Conservation (phyloP, 2,329 filamentous ascomycete genomes). For the Cercospora berteroae region DNA sequence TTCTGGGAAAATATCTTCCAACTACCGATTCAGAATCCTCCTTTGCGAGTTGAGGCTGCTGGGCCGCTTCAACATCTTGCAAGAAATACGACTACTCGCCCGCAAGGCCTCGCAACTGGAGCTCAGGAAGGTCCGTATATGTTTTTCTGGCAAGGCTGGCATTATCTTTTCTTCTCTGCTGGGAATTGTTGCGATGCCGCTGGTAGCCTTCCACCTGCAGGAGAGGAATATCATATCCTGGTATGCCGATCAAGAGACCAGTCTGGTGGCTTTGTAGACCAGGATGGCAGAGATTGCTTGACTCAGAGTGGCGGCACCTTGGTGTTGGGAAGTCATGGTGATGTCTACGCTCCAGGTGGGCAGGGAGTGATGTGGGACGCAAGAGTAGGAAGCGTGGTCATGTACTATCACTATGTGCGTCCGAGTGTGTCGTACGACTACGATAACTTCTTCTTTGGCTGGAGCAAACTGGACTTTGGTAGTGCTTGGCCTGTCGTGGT, state of each 20-base stretch:
- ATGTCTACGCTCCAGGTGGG: constrained; percentile 63
- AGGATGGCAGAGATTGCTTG: constrained; percentile 52
- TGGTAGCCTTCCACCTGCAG: constrained; percentile 40
- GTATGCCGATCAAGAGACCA: constrained; percentile 57
- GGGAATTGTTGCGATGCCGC: constrained; percentile 40
- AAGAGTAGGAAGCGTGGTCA: constrained; percentile 47
- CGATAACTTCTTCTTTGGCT: constrained; percentile 29
- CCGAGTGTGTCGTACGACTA: constrained; percentile 25
- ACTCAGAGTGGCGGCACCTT: constrained; percentile 58
- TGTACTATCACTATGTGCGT: constrained; percentile 61
- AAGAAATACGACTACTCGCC: constrained; percentile 50
- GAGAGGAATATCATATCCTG: constrained; percentile 63
- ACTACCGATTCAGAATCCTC: constrained; percentile 46
- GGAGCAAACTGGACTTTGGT: constrained; percentile 27
- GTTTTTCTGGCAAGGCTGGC: constrained; percentile 56
- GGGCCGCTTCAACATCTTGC: constrained; percentile 49
- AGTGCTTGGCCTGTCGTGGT: constrained; percentile 24
- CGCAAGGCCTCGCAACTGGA: constrained; percentile 43
- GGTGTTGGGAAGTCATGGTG: constrained; percentile 59
- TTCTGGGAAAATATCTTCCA: constrained; percentile 67
- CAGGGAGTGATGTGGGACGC: constrained; percentile 59
- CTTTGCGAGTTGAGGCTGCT: constrained; percentile 29
- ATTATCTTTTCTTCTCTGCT: constrained; percentile 54
- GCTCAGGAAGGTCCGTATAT: constrained; percentile 56
- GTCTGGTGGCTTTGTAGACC: constrained; percentile 57